phyloP scores from a whole-genome alignment of 2,329 filamentous ascomycete species.

The Alternaria arbusti region DNA sequence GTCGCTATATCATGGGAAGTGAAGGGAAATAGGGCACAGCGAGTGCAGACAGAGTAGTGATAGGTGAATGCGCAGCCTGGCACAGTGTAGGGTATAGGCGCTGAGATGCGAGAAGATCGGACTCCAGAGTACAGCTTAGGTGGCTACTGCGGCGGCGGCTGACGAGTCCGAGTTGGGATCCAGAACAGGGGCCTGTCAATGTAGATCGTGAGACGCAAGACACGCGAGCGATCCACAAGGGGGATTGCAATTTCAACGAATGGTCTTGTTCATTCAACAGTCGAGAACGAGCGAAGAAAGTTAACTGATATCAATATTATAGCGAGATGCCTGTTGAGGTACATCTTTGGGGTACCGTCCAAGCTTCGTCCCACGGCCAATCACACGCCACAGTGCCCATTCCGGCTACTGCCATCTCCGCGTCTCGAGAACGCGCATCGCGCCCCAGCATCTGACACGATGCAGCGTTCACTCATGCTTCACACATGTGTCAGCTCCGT shows the following conservation, averaged over 20 bases:
- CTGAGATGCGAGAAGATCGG: conserved; percentile 14
- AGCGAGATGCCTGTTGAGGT: conserved; percentile 10
- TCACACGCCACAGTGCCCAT: conserved; percentile 16
- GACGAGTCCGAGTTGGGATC: conserved; percentile 30
- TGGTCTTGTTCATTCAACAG: neutral
- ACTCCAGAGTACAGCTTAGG: conserved; percentile 26
- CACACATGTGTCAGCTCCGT: conserved; percentile 33
- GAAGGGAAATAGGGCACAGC: neutral
- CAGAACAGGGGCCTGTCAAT: conserved; percentile 5
- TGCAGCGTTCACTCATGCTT: conserved; percentile 31
- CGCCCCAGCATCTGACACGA: conserved; percentile 26
- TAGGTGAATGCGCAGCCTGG: neutral
- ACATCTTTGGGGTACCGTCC: conserved; percentile 15
- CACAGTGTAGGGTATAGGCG: conserved; percentile 6
- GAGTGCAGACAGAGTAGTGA: neutral
- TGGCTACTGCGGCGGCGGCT: conserved; percentile 37
- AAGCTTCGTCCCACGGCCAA: conserved; percentile 25
- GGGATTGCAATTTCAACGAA: neutral
- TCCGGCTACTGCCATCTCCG: conserved; percentile 20
- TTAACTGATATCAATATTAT: neutral
- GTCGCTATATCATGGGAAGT: conserved; percentile 46
- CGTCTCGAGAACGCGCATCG: conserved; percentile 29
- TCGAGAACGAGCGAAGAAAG: neutral
- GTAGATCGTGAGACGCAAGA: neutral
- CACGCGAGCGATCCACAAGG: conserved; percentile 13